Percentiles rank a stretch among this genome's conserved stretches.
Evolutionary conservation across 768 basidiomycete genomes (phyloP).

Genomic region (Mycena vitilis): DNA sequence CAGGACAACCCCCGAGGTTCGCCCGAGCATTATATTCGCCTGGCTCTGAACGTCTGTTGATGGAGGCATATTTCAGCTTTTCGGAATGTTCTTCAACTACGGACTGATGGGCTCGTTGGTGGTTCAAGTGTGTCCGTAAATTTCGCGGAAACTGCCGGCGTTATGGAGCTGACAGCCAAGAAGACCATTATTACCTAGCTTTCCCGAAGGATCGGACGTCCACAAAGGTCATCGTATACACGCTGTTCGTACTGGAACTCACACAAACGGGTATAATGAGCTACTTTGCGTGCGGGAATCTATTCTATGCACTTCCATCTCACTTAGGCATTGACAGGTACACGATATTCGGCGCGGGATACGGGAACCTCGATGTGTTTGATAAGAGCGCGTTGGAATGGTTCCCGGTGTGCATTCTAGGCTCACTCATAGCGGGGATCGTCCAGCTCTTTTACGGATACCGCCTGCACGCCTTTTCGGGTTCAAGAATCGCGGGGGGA

Average conservation of each 20-base stretch:
- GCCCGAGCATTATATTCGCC: background rate
- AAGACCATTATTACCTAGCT: slow-evolving; percentile 47
- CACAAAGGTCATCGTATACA: slow-evolving; percentile 24
- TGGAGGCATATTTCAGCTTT: slow-evolving; percentile 1
- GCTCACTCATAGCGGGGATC: slow-evolving; percentile 37
- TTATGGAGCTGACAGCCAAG: background rate
- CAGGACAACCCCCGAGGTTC: slow-evolving; percentile 19
- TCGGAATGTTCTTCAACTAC: slow-evolving; percentile 24
- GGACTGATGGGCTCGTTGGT: slow-evolving; percentile 35
- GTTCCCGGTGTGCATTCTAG: slow-evolving; percentile 19
- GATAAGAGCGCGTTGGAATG: slow-evolving; percentile 39
- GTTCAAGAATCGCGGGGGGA: slow-evolving; percentile 37
- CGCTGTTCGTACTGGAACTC: slow-evolving; percentile 18
- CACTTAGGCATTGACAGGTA: slow-evolving; percentile 19
- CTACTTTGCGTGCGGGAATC: slow-evolving; percentile 21
- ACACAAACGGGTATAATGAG: slow-evolving; percentile 24
- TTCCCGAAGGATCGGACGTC: slow-evolving; percentile 45
- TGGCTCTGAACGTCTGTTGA: no score
- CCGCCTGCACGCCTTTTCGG: slow-evolving; percentile 42
- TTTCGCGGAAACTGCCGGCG: background rate
- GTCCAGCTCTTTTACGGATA: slow-evolving; percentile 48
- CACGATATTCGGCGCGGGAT: slow-evolving; percentile 30
- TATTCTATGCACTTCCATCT: background rate
- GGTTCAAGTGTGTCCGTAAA: slow-evolving; percentile 48
- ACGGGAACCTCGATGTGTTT: slow-evolving; percentile 22